A percentile compares a stretch with the other conserved stretches of the same genome.
Evolutionary conservation across 306 rosid species (phyloP).

Genomic region (Cicer bijugum): DNA sequence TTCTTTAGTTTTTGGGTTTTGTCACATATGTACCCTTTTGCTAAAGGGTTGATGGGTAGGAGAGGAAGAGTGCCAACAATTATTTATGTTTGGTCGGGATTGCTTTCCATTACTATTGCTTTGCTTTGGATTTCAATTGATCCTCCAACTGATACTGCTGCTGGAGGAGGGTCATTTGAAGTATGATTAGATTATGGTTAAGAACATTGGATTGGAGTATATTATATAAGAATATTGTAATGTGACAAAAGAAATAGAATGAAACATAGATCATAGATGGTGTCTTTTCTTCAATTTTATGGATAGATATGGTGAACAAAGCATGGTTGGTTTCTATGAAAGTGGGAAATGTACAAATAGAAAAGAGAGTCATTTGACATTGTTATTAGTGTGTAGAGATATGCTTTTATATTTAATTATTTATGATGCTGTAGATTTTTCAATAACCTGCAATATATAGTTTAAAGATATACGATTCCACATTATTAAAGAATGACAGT

Average conservation of each 20-base stretch:
- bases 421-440: conserved; percentile 2
- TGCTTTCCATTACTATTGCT: conserved; percentile 71
- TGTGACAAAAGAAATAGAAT: neutral
- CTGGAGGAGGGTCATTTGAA: conserved; percentile 30
- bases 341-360: conserved; percentile 35
- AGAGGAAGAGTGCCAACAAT: conserved; percentile 83
- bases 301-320: neutral
- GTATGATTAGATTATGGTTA: conserved; percentile 33
- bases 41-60: conserved; percentile 89
- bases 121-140: conserved; percentile 69
- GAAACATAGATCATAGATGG: neutral
- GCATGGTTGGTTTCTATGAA: neutral
- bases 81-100: conserved; percentile 74
- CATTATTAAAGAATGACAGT: neutral
- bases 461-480: no score
- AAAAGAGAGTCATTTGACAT: neutral
- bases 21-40: conserved; percentile 88
- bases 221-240: neutral
- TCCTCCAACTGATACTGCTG: conserved; percentile 55
- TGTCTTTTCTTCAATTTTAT: conserved; percentile 1
- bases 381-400: neutral
- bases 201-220: neutral
- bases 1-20: conserved; percentile 89
- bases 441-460: neutral
- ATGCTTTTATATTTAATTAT: neutral